Evolutionary conservation across 2,329 filamentous ascomycete species (phyloP), one percentile per base, ranked within the genome.

Genomic region (Tolypocladium tundrense): DNA sequence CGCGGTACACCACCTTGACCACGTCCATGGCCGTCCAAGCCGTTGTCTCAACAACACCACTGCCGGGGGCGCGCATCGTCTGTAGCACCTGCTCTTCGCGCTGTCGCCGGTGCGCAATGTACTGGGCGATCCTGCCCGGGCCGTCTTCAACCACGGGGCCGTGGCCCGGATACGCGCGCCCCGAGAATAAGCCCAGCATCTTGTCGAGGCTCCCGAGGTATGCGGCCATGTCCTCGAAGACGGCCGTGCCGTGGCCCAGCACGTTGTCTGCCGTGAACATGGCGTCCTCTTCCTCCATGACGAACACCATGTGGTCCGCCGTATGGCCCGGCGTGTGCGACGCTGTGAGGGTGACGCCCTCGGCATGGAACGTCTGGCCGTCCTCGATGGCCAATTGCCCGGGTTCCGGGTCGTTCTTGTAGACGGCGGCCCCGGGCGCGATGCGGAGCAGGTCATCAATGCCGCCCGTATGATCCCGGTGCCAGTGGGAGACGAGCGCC

Each of bases 231-330:
- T 94, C 84, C 69, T 95, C 90, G 64, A 95, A 95, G 0, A 94
- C 90, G 4, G 88, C 86, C 2, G 90, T 95, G 14, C 91, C 91
- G 60, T 96, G 89, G 1, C 91, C 91, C 2, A 96, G 79, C 1
- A 96, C 87, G 68, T 93, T 95, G 72, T 96, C 91, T 8, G 88
- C 91, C 0, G 91, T 95, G 70, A 96, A 94, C 75, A 96, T 85
- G 45, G 89, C 87, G 64, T 90, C 81, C 66, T 96, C 79, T 80
- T 95, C 89, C 52, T 86, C 81, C 5, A 96, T 73, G 6, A 91
- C 70, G 63, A 96, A 87, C 21, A 81, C 84, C 79, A 92, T 87
- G 70, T 97, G 93, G 67, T 97, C 92, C 3, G 76, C 76, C 0
- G 92, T 88, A 69, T 97, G 92, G 0, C 93, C 81, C 2, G 79